Conservation (phyloP, 1,284 basidiomycete species). For the Takashimella koratensis region DNA sequence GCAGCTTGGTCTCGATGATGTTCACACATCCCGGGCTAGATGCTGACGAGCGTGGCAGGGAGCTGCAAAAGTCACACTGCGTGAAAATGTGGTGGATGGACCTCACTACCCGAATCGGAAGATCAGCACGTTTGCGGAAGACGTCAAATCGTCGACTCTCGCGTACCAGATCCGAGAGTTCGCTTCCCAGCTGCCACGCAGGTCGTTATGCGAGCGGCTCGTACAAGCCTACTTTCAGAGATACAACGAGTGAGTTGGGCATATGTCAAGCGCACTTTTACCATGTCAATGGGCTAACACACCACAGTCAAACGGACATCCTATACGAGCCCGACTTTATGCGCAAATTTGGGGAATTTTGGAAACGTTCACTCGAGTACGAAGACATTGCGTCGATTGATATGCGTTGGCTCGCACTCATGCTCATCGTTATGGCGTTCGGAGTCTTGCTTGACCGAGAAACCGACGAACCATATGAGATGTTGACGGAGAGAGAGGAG, state of each 20-base stretch:
- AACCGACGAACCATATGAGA: slow-evolving; percentile 4
- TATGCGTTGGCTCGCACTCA: slow-evolving; percentile 30
- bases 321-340: slow-evolving; percentile 30
- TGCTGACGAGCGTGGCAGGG: not conserved
- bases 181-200: slow-evolving; percentile 19
- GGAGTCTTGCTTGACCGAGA: slow-evolving; percentile 27
- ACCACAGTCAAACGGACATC: slow-evolving; percentile 26
- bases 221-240: slow-evolving; percentile 22
- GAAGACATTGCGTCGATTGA: slow-evolving; percentile 28
- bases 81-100: not conserved
- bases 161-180: slow-evolving; percentile 21
- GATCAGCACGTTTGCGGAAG: not conserved
- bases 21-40: too few species aligned
- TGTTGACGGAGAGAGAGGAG: slow-evolving; percentile 17
- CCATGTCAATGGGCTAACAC: not conserved
- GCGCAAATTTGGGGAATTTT: slow-evolving; percentile 22
- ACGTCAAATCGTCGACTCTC: slow-evolving; percentile 13
- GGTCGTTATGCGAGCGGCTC: slow-evolving; percentile 23
- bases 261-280: not conserved
- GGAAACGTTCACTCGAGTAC: slow-evolving; percentile 20
- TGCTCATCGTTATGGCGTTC: slow-evolving; percentile 32
- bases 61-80: not conserved
- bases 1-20: too few species aligned
- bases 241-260: slow-evolving; percentile 24
- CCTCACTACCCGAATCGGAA: not conserved